Conservation (phyloP, 805 yeast genomes). For the Sugiyamaella americana region DNA sequence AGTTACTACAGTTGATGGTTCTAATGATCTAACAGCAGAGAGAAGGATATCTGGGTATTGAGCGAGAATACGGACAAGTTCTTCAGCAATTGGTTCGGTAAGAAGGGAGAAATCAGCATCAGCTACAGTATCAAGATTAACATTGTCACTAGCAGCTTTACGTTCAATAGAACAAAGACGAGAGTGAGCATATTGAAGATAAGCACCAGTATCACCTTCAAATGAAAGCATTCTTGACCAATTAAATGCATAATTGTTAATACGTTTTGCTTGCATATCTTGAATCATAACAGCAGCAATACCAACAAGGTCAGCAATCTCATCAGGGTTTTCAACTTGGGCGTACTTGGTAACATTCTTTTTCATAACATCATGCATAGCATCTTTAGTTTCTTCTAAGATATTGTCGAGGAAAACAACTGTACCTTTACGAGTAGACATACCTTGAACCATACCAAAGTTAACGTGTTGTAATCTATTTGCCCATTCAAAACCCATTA, state of each 20-base stretch:
- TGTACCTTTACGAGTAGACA: constrained; percentile 97
- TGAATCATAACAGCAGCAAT: constrained; percentile 98
- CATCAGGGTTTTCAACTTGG: constrained; percentile 89
- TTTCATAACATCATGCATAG: constrained; percentile 96
- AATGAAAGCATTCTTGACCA: constrained; percentile 98
- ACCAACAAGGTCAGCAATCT: constrained; percentile 92
- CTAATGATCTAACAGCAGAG: constrained; percentile 75
- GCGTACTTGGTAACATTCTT: constrained; percentile 85
- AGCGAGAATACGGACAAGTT: constrained; percentile 68
- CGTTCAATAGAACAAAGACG: constrained; percentile 93
- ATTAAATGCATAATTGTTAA: constrained; percentile 91
- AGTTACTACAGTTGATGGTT: constrained; percentile 92
- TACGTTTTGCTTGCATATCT: constrained; percentile 96
- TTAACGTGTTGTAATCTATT: constrained; percentile 71
- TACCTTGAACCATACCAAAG: constrained; percentile 97
- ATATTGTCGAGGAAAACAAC: constrained; percentile 96
- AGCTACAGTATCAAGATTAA: constrained; percentile 21
- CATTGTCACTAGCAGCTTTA: constrained; percentile 44
- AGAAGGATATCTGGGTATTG: constrained; percentile 88
- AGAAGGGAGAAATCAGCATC: constrained; percentile 55
- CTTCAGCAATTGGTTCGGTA: constrained; percentile 63
- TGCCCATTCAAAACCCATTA: constrained; percentile 88
- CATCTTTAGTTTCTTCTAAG: constrained; percentile 84
- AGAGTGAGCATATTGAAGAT: constrained; percentile 96
- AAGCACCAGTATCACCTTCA: constrained; percentile 99